Evolutionary conservation across 768 basidiomycete genomes (phyloP).

Genomic region (Grammothele lineata): DNA sequence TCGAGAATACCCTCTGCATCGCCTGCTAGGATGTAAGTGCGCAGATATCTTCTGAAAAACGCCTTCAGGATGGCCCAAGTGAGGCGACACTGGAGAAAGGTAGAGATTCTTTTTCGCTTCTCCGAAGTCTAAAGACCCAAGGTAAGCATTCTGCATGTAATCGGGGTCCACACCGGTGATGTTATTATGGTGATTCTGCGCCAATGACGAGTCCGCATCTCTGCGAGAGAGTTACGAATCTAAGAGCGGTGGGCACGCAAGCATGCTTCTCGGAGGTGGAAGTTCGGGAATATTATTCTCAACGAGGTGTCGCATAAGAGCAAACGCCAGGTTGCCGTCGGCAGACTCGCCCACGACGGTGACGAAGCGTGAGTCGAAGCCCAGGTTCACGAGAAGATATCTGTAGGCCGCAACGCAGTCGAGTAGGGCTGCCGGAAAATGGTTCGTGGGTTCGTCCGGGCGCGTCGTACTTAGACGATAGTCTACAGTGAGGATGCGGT

Average conservation of each 20-base stretch:
- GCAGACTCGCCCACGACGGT: constrained; percentile 74
- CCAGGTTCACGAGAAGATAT: constrained; percentile 56
- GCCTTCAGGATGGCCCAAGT: constrained; percentile 28
- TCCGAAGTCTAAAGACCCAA: constrained; percentile 44
- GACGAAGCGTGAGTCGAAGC: constrained; percentile 57
- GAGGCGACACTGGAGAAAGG: constrained; percentile 53
- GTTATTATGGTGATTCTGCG: constrained; percentile 25
- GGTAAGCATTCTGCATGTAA: constrained; percentile 39
- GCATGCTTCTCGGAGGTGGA: constrained; percentile 37
- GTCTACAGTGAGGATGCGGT: constrained; percentile 58
- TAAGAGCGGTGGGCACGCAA: constrained; percentile 54
- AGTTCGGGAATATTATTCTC: constrained; percentile 40
- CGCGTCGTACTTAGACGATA: constrained; percentile 58
- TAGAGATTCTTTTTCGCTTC: constrained; percentile 47
- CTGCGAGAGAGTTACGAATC: constrained; percentile 44
- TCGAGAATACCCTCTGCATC: constrained; percentile 58
- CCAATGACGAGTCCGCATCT: constrained; percentile 2
- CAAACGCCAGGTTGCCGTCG: constrained; percentile 67
- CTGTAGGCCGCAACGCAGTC: constrained; percentile 73
- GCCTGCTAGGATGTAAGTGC: constrained; percentile 56
- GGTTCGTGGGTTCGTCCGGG: constrained; percentile 38
- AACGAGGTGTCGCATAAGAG: constrained; percentile 57
- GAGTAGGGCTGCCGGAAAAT: constrained; percentile 73
- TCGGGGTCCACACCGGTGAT: constrained; percentile 15
- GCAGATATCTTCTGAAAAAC: constrained; percentile 53